Evolutionary conservation across 768 basidiomycete genomes (phyloP).

Genomic region (Gyrodon lividus): DNA sequence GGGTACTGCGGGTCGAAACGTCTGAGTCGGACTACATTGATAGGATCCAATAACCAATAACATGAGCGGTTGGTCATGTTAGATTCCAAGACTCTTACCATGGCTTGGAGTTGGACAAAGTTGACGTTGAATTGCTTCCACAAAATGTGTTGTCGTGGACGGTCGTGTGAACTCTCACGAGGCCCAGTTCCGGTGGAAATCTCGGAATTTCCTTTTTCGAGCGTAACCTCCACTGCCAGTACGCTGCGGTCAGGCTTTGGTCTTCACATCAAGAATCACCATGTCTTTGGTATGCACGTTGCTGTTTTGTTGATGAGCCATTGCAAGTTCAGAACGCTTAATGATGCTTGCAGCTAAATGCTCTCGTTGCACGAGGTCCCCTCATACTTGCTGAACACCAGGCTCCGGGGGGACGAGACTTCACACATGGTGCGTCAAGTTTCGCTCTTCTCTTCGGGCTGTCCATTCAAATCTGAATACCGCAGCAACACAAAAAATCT

Average conservation of each 20-base stretch:
- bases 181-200: not conserved
- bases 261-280: not conserved
- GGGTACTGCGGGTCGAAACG: conserved; percentile 47
- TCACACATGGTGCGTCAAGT: conserved; percentile 79
- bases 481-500: conserved; percentile 80
- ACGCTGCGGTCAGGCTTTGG: too few relatives aligned
- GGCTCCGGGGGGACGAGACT: conserved; percentile 69
- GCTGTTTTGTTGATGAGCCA: not conserved
- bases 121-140: conserved; percentile 5
- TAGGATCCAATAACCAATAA: not conserved
- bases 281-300: conserved; percentile 28
- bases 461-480: not conserved
- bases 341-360: conserved; percentile 61
- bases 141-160: conserved; percentile 23
- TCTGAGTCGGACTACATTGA: conserved; percentile 75
- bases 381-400: conserved; percentile 88
- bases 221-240: not conserved
- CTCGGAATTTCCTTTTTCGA: conserved; percentile 21
- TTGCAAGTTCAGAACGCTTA: too few relatives aligned
- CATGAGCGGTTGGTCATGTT: not conserved
- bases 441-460: not conserved
- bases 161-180: conserved; percentile 21
- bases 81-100: conserved; percentile 29
- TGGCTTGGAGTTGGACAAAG: conserved; percentile 12
- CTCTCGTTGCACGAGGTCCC: conserved; percentile 74